Evolutionary conservation across 2,329 filamentous ascomycete genomes (phyloP), one percentile per base, ranked within the genome.

Genomic region (Pyricularia grisea): DNA sequence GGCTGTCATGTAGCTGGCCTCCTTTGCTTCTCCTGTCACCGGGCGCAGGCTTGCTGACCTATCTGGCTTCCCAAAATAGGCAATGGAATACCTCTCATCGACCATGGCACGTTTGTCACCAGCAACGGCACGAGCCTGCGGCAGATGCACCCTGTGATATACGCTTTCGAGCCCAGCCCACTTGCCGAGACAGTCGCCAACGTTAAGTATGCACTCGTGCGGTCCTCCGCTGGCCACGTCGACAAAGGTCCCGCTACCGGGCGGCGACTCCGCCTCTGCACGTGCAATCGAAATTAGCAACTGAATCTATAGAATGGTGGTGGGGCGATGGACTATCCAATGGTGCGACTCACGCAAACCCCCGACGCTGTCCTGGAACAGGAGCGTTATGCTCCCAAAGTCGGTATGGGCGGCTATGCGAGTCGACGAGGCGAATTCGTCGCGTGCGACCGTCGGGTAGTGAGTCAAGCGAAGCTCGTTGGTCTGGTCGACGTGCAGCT

Each of bases 141-240:
- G 64, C 27, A 66, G 64, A 23, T 66, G 64, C 30, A 66, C 64
- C 33, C 64, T 28, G 27, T 66, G 64, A 12, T 30, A 31, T 66
- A 36, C 33, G 64, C 64, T 66, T 1, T 66, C 1, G 12, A 66
- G 64, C 23, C 64, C 64, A 2, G 64, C 36, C 64, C 64, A 66
- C 30, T 66, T 66, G 28, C 33, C 20, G 20, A 66, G 28, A 33
- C 64, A 66, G 64, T 66, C 64, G 20, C 64, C 64, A 11, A 36
- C 64, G 27, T 66, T 66, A 30, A 66, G n/a, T 20, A 66, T 66
- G n/a, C 64, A 66, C 64, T 66, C 64, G 14, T 66, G 64, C 28
- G 20, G 64, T 30, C 64, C 64, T 31, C 64, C 64, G 27, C 64
- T 66, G 12, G n/a, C 64, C 23, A 66, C 64, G 10, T 66, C 64